Evolutionary conservation across 164 flowering plant genomes (phyloP).

Genomic region (Brasenia schreberi): DNA sequence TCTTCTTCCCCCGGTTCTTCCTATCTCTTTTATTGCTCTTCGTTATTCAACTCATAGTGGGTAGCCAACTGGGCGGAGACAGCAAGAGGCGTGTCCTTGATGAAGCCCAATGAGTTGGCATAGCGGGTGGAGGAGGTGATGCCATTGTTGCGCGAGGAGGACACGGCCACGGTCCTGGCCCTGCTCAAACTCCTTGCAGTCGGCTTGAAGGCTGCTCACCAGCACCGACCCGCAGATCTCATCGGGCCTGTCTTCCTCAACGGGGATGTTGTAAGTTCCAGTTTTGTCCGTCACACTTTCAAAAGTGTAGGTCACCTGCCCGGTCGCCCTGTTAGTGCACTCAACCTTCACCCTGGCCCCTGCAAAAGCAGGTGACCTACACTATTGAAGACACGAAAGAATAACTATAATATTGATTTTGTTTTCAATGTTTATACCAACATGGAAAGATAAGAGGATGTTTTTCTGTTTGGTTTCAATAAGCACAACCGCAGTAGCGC

Average conservation of each 20-base stretch:
- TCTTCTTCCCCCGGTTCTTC: too few species aligned
- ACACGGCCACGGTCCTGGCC: constrained; percentile 63
- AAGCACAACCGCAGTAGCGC: neutral
- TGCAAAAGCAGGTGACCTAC: neutral
- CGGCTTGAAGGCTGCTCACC: constrained; percentile 36
- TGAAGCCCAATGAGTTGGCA: constrained; percentile 55
- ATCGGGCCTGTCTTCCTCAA: constrained; percentile 33
- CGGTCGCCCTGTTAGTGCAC: neutral
- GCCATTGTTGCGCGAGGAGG: constrained; percentile 55
- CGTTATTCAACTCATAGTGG: neutral
- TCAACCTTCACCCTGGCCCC: neutral
- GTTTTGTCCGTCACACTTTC: constrained; percentile 34
- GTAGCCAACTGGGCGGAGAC: constrained; percentile 19
- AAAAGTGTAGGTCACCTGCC: neutral
- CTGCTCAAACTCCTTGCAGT: constrained; percentile 19
- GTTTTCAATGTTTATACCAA: too few species aligned
- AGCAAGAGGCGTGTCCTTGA: constrained; percentile 20
- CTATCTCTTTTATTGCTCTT: too few species aligned
- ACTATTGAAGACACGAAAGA: neutral
- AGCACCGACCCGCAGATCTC: constrained; percentile 42
- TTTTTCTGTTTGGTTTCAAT: too few species aligned
- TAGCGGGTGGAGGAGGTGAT: constrained; percentile 29
- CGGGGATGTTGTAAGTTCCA: constrained; percentile 37
- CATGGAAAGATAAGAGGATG: neutral
- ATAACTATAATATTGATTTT: too few species aligned